These are phyloP conservation scores for Biancaea sappan DNA, from an alignment of 306 rosid genomes.

Conservation along the genomic window DNA sequence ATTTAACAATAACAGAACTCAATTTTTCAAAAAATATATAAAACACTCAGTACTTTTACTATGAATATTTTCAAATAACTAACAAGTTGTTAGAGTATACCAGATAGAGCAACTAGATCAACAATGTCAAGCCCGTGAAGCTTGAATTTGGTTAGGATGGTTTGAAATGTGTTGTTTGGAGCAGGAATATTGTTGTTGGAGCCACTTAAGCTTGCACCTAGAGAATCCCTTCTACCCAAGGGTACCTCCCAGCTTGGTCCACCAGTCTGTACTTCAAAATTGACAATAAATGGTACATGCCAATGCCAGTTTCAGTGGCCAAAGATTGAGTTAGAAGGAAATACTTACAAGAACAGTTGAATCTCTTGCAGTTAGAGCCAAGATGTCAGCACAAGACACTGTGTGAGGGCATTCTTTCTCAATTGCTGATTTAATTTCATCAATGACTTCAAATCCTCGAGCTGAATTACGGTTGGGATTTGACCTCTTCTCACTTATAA, in stretches of 20 bases:
- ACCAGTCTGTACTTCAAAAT: conserved; percentile 57
- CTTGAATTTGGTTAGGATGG: conserved; percentile 81
- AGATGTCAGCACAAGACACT: conserved; percentile 90
- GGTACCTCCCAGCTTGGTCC: conserved; percentile 92
- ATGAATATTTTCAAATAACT: neutral
- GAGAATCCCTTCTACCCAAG: conserved; percentile 84
- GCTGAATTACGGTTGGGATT: conserved; percentile 79
- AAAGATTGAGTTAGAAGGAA: neutral
- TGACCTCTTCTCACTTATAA: conserved; percentile 71
- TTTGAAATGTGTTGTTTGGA: conserved; percentile 91
- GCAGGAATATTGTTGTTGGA: conserved; percentile 92
- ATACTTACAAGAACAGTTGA: conserved; percentile 73
- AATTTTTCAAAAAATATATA: too few relatives aligned
- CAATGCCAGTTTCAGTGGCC: neutral
- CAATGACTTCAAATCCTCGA: conserved; percentile 77
- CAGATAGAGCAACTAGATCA: conserved; percentile 90
- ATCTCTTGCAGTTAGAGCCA: conserved; percentile 87
- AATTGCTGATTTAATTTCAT: conserved; percentile 72
- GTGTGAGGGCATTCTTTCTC: conserved; percentile 77
- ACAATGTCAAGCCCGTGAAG: conserved; percentile 72
- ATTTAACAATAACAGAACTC: too few relatives aligned
- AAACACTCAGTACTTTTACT: too few relatives aligned
- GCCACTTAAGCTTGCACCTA: conserved; percentile 79
- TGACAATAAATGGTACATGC: conserved; percentile 18
- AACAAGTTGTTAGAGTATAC: conserved; percentile 42